Base-by-base conservation (phyloP, 768 basidiomycete genomes). In the Mycena crocata region DNA sequence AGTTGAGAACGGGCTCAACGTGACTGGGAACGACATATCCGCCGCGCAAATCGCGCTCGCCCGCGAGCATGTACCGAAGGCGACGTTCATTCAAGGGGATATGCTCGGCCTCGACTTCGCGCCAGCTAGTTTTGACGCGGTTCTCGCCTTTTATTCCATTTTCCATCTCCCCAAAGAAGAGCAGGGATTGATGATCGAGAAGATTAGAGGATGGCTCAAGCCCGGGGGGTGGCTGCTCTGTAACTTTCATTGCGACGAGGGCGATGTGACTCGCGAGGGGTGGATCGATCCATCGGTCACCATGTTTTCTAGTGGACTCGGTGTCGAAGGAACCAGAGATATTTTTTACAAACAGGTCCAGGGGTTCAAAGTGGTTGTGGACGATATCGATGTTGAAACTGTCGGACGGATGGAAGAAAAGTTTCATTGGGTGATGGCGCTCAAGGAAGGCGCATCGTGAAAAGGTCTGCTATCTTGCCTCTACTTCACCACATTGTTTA, bases 1-100 rank as follows among this genome's bases (percentile, higher is more conserved):
- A 24, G 49, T 70, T 49, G 51, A 65, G 26, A 63, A 71, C 19
- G 75, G 74, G 12, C 52, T 73, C 46, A 61, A 66, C 17, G 73
- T 78, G 28, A 74, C 72, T 4, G 76, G 76, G 2, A 75, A 76
- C 26, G 76, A 77, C 56, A 76, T 78, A 48, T 76, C 75, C 34
- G 67, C 73, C 15, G 68, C 71, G 2, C 77, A 78, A 62, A 67
- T 78, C 23, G 66, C 66, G 19, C 72, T 74, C 26, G 76, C 75
- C 8, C 70, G 67, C 28, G 46, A 71, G 32, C 73, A 72, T 52
- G 61, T 77, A 17, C 74, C 75, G 0, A 17, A 67, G 30, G 75
- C 73, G 2, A 70, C 58, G 9, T 69, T 76, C 56, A 65, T 78
- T 64, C 75, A 74, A 26, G 67, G 64, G 2, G 77, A 77, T 62